Evolutionary conservation across 1,139 yeast species (phyloP).

Genomic region (Pichia sp.): DNA sequence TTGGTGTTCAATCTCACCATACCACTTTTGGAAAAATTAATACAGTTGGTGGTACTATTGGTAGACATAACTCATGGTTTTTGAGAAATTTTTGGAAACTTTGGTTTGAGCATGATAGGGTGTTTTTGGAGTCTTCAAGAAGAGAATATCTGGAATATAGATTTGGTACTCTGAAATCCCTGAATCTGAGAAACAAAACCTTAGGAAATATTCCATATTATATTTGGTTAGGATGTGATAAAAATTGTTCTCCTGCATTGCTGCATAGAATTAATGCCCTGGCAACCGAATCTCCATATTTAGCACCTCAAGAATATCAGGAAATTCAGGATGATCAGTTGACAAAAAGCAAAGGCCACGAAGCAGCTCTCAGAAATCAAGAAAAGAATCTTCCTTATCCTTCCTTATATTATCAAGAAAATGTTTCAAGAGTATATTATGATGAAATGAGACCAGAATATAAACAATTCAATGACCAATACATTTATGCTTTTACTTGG

Average conservation of each 20-base stretch:
- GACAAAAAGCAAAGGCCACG: slow-evolving; percentile 55
- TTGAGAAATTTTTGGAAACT: slow-evolving; percentile 75
- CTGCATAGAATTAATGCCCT: slow-evolving; percentile 59
- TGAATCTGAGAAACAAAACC: slow-evolving; percentile 53
- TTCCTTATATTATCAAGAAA: slow-evolving; percentile 66
- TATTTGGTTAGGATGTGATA: slow-evolving; percentile 77
- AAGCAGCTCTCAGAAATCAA: slow-evolving; percentile 59
- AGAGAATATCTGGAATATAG: slow-evolving; percentile 76
- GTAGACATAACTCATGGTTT: slow-evolving; percentile 70
- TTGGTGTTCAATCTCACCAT: slow-evolving; percentile 65
- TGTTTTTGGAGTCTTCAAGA: slow-evolving; percentile 69
- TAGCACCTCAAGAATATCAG: slow-evolving; percentile 44
- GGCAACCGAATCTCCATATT: slow-evolving; percentile 75
- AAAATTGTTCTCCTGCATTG: slow-evolving; percentile 50
- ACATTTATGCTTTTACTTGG: slow-evolving; percentile 85
- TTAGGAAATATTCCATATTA: slow-evolving; percentile 75
- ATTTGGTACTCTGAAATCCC: slow-evolving; percentile 70
- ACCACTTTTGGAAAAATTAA: slow-evolving; percentile 63
- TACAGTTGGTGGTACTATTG: slow-evolving; percentile 64
- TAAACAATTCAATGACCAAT: slow-evolving; percentile 67
- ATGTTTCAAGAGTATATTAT: slow-evolving; percentile 72
- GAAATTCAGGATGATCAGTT: slow-evolving; percentile 24
- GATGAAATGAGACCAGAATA: slow-evolving; percentile 63
- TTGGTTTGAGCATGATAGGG: slow-evolving; percentile 84
- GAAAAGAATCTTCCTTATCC: slow-evolving; percentile 69